These are phyloP conservation scores for Serendipita vermifera DNA, from an alignment of 768 basidiomycete genomes.

Conservation along the genomic window DNA sequence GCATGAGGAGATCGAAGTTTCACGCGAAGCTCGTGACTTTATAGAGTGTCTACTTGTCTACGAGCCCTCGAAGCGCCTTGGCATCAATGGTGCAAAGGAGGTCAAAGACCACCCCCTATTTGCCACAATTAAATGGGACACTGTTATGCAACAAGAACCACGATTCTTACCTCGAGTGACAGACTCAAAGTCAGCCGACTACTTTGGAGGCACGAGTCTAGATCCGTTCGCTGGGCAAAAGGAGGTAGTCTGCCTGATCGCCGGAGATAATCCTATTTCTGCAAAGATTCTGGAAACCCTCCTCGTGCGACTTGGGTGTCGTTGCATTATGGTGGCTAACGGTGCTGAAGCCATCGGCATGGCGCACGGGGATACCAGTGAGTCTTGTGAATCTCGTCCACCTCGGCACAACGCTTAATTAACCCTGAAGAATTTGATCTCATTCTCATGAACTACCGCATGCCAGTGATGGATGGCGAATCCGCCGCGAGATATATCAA, in stretches of 20 bases:
- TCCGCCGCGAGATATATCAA: slow-evolving; percentile 95
- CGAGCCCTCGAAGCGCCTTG: slow-evolving; percentile 68
- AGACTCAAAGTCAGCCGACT: slow-evolving; percentile 98
- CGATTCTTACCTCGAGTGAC: slow-evolving; percentile 91
- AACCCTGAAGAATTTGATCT: slow-evolving; percentile 70
- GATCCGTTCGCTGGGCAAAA: slow-evolving; percentile 54
- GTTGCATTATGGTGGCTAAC: slow-evolving; percentile 92
- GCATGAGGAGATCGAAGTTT: slow-evolving; percentile 89
- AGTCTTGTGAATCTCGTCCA: slow-evolving; percentile 26
- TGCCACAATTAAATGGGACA: slow-evolving; percentile 82
- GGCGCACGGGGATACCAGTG: slow-evolving; percentile 94
- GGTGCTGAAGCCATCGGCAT: slow-evolving; percentile 95
- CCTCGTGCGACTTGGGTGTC: slow-evolving; percentile 85
- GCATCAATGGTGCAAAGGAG: slow-evolving; percentile 77
- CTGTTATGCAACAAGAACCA: slow-evolving; percentile 75
- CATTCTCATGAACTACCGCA: slow-evolving; percentile 88
- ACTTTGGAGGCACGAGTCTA: slow-evolving; percentile 90
- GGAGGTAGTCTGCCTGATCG: slow-evolving; percentile 85
- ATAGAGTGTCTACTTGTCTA: slow-evolving; percentile 74
- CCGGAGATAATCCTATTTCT: slow-evolving; percentile 96
- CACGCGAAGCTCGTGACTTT: slow-evolving; percentile 76
- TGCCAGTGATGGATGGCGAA: slow-evolving; percentile 95
- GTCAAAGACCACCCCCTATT: slow-evolving; percentile 90
- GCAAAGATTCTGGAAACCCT: slow-evolving; percentile 95
- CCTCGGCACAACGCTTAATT: slow-evolving; percentile 17